Base-by-base conservation (phyloP, 495 filamentous ascomycete species). In the Xylaria cubensis region DNA sequence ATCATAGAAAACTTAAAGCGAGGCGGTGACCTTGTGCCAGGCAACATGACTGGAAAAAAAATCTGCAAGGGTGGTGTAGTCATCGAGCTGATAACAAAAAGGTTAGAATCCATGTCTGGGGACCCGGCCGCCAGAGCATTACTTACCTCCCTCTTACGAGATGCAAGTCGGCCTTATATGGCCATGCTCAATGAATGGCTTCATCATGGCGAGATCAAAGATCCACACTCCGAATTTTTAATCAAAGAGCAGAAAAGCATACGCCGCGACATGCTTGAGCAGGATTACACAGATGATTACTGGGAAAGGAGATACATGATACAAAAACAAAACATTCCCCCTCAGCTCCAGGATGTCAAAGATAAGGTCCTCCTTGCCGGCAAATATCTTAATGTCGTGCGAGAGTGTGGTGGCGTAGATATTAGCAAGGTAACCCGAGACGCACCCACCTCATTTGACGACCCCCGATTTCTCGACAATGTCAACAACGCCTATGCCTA, bases 291-390 rank as follows among this genome's bases (percentile, higher is more conserved):
- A 0, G 96, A 99, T 77, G 96, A 98, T 74, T 99, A 99, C 80
- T 99, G 96, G 96, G 96, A 98, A 77, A 94, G 97, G 80, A 87
- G 96, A 69, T 99, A 99, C 75, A 97, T 94, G 15, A 93, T 98
- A 71, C 90, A 96, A 53, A 92, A 97, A 55, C 88, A 93, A 56
- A 94, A 96, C 68, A 90, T 98, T 15, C 96, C 96, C 3, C 95
- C 96, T 15, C 96, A 99, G 78, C 88, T 99, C 7, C 94, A 97
- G 75, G 90, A 85, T 66, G 93, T 98, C 68, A 95, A 93, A 75
- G 94, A 97, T 70, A 98, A 97, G 77, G 94, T 99, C 2, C 85
- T 98, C 10, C 86, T 98, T 4, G 96, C 96, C 19, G 96, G 96
- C 24, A 99, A 99, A 79, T 99, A 99, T 76, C 89, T 99, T 17